Evolutionary conservation across 495 filamentous ascomycete genomes (phyloP), one percentile per base, ranked within the genome.

Genomic region (Amorphotheca resinae): DNA sequence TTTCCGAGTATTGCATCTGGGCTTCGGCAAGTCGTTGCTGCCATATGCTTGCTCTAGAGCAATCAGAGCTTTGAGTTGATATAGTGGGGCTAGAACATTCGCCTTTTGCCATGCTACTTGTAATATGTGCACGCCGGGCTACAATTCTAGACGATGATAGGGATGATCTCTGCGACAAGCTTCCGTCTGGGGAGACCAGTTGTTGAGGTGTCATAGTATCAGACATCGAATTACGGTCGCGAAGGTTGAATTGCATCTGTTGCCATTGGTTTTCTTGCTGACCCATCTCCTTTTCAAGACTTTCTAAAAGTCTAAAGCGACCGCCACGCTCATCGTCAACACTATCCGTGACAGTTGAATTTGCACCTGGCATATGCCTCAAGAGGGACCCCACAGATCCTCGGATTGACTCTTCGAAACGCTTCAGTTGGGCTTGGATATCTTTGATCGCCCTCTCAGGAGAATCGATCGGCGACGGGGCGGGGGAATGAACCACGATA

Each of bases 241-340:
- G n/a, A 23, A 70, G 47, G 25, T 68, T 64, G n/a, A 60, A 58
- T 42, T 67, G 66, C 44, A 70, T 59, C 37, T 64, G 59, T 44
- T 65, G 59, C 71, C 69, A 74, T 39, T 69, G 63, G 21, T 63
- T 59, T 40, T 68, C 65, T 49, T 72, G 60, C 26, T 61, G 48
- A 1, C 67, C 68, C 64, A 73, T 72, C 50, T 75, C 71, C 40
- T 59, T 61, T 42, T 75, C 71, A 0, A 75, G 50, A 41, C 69
- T 65, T 45, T 69, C 64, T 4, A 75, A 56, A 0, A 75, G 54
- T 9, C 56, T 62, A 12, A 69, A 50, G 21, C 50, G 34, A 20
- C 26, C 16, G 15, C 37, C 31, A 17, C 18, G 18, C 8, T 43
- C 37, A 23, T 49, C 32, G 4, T 17, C 62, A 56, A 20, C 58